These are phyloP conservation scores for Aspergillus sp. DNA, from an alignment of 2,329 filamentous ascomycete genomes.

Conservation along the genomic window DNA sequence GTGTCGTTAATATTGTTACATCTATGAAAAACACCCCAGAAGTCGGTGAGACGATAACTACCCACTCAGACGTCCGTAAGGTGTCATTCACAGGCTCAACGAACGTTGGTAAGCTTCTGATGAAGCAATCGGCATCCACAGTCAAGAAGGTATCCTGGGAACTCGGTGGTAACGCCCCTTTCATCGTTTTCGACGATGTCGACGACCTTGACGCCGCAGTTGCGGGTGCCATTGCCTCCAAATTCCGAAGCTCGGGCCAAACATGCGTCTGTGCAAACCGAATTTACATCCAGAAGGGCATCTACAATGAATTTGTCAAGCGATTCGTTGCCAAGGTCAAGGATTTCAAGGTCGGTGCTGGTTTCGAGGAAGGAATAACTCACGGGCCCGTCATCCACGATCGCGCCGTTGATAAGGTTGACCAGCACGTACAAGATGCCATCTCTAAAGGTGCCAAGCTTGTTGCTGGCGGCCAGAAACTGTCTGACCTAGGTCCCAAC, in stretches of 20 bases:
- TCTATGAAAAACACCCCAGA: constrained; percentile 74
- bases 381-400: constrained; percentile 66
- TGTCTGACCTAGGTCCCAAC: constrained; percentile 74
- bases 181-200: constrained; percentile 90
- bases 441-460: constrained; percentile 74
- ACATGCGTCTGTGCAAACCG: constrained; percentile 82
- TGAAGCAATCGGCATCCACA: constrained; percentile 83
- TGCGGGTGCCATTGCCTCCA: constrained; percentile 76
- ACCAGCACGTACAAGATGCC: constrained; percentile 77
- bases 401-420: constrained; percentile 76
- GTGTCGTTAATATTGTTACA: constrained; percentile 88
- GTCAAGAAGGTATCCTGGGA: constrained; percentile 88
- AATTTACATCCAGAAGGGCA: constrained; percentile 53
- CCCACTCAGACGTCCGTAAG: constrained; percentile 75
- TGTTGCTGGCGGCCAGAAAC: constrained; percentile 70
- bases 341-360: constrained; percentile 48
- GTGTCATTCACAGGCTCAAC: constrained; percentile 87
- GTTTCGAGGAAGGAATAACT: constrained; percentile 47
- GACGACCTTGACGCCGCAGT: constrained; percentile 85
- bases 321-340: constrained; percentile 57
- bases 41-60: constrained; percentile 75
- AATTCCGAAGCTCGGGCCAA: constrained; percentile 93
- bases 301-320: constrained; percentile 55
- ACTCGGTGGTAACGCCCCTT: constrained; percentile 90
- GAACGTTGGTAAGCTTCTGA: constrained; percentile 70